A percentile compares a stretch with the other conserved stretches of the same genome.
Evolutionary conservation across 192 early-diverging fungal species (phyloP).

Genomic region (Cetraspora pellucida): DNA sequence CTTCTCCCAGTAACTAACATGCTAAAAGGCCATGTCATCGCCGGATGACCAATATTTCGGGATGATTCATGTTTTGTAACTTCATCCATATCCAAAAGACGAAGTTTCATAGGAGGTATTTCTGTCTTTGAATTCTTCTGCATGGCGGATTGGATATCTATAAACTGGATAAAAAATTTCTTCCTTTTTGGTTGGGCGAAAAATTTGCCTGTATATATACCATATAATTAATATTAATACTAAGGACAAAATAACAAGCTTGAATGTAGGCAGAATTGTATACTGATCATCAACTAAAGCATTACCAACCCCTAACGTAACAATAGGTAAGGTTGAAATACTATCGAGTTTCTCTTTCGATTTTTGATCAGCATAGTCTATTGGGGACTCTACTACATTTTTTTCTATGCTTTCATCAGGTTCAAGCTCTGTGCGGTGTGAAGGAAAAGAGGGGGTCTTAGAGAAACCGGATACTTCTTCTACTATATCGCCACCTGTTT

Average conservation of each 20-base stretch:
- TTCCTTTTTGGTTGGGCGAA: too few species aligned
- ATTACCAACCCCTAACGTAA: background rate
- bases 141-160: background rate
- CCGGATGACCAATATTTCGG: background rate
- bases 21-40: slow-evolving; percentile 7
- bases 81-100: too few species aligned
- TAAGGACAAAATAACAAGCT: too few species aligned
- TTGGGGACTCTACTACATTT: background rate
- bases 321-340: background rate
- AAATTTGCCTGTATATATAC: too few species aligned
- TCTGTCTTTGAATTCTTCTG: background rate
- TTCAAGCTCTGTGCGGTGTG: background rate
- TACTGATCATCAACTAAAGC: slow-evolving; percentile 2
- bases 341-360: background rate
- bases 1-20: background rate
- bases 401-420: slow-evolving; percentile 1
- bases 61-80: background rate
- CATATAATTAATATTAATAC: too few species aligned
- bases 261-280: background rate
- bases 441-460: background rate
- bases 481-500: background rate
- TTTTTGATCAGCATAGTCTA: slow-evolving; percentile 1
- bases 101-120: slow-evolving; percentile 5
- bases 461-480: background rate
- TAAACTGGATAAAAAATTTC: too few species aligned